Conservation (phyloP, 176 grass and related monocot genomes). For the Bonia amplexicaulis region DNA sequence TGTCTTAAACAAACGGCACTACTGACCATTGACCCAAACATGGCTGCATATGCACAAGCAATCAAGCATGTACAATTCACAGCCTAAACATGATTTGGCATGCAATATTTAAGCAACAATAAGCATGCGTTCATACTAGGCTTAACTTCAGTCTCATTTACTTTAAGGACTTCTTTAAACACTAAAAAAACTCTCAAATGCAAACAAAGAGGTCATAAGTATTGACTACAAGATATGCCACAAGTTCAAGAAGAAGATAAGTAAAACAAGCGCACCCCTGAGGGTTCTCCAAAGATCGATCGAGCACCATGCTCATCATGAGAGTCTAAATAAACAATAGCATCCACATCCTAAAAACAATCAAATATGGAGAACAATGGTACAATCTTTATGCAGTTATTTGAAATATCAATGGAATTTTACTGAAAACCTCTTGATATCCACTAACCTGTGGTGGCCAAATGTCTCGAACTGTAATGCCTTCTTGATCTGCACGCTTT, state of each 20-base stretch:
- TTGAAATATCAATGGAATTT: not conserved
- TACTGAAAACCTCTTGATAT: not conserved
- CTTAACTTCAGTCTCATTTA: not conserved
- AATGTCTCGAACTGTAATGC: not conserved
- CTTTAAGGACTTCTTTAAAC: not conserved
- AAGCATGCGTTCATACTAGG: not conserved
- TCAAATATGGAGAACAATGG: not conserved
- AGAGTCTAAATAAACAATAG: constrained; percentile 17
- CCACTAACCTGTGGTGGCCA: constrained; percentile 5
- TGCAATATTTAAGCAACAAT: not conserved
- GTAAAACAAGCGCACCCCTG: constrained; percentile 17
- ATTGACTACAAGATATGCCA: not conserved
- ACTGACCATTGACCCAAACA: not conserved
- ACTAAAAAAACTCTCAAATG: not conserved
- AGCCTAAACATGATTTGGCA: not conserved
- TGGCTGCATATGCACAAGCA: not conserved
- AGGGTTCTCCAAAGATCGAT: constrained; percentile 1
- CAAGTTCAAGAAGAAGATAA: not conserved
- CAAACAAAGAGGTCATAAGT: not conserved
- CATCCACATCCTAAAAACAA: constrained; percentile 27
- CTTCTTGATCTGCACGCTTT: not conserved
- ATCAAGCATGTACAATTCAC: not conserved
- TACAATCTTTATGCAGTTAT: not conserved
- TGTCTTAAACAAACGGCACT: not conserved
- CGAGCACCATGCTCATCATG: constrained; percentile 1